A percentile compares a stretch with the other conserved stretches of the same genome.
phyloP scores from a whole-genome alignment of 1,284 basidiomycete species.

The Tilletia caries region DNA sequence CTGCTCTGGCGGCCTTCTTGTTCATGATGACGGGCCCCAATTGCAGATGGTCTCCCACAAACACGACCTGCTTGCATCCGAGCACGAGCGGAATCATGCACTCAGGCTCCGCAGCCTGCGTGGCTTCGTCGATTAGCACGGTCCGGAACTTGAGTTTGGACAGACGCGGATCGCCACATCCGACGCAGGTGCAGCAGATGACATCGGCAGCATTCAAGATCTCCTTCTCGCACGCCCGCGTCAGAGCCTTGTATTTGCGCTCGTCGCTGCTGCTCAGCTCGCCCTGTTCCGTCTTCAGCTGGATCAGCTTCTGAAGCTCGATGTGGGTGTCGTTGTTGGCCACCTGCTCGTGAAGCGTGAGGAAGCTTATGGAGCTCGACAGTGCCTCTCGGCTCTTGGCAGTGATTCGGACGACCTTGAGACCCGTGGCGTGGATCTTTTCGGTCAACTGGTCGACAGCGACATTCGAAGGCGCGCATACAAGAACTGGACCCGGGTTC shows the following conservation, averaged over 20 bases:
- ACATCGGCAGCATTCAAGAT: constrained; percentile 92
- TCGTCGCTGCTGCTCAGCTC: constrained; percentile 95
- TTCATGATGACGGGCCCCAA: constrained; percentile 99
- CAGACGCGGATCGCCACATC: constrained; percentile 90
- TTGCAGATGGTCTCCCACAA: constrained; percentile 96
- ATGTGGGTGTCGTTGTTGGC: constrained; percentile 72
- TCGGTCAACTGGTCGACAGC: constrained; percentile 98
- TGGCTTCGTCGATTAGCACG: constrained; percentile 96
- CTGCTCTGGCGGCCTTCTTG: constrained; percentile 97
- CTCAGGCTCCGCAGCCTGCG: constrained; percentile 96
- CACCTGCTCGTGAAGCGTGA: constrained; percentile 95
- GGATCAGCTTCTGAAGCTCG: constrained; percentile 94
- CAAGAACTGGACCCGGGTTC: constrained; percentile 98
- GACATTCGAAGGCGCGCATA: constrained; percentile 98
- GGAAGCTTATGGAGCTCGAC: constrained; percentile 85
- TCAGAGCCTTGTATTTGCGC: constrained; percentile 92
- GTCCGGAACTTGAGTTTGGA: constrained; percentile 97
- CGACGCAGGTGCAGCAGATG: constrained; percentile 97
- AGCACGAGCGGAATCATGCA: constrained; percentile 98
- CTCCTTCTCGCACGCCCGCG: constrained; percentile 93
- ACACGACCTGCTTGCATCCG: constrained; percentile 96
- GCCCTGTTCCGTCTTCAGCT: constrained; percentile 94
- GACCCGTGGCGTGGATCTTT: constrained; percentile 93
- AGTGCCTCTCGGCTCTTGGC: constrained; percentile 97
- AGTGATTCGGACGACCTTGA: constrained; percentile 94